Evolutionary conservation across 495 filamentous ascomycete genomes (phyloP), one percentile per base, ranked within the genome.

Genomic region (Xylaria castorea): DNA sequence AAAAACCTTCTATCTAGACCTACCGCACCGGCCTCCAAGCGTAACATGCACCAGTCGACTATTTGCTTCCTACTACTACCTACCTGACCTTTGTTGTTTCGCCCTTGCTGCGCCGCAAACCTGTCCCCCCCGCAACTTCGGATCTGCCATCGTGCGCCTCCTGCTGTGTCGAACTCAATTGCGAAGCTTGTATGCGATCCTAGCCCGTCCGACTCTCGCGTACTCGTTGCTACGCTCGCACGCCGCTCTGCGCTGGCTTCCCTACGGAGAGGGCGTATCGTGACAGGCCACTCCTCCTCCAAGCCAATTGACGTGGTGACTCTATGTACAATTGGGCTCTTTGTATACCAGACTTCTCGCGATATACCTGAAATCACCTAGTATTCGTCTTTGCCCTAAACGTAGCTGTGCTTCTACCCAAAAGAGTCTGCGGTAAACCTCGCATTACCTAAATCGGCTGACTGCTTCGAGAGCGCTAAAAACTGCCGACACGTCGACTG

Each of bases 311-410:
- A 48, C 11, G 27, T 51, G 25, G 34, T 64, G 57, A 30, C 34
- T 36, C 46, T 55, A 46, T 68, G 46, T 64, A 46, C 71, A 44
- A 69, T 48, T 51, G 57, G 55, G 44, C 65, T 57, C 65, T 73
- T 73, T 73, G 71, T 73, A 40, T 36, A 50, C 40, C 51, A 64
- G 30, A 34, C 42, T 64, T 73, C 55, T 51, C 55, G 55, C 67
- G 38, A 58, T 14, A 36, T 44, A 44, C 20, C 53, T 51, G 44
- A 73, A 69, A 69, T 58, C 30, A 9, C 36, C 30, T n/a, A 20
- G 32, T 36, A 12, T 51, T 38, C 18, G 40, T 22, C 18, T 34
- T 50, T 40, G 70, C 70, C 66, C 61, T 61, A 27, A 50, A 60
- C 65, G 38, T 64, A 68, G 64, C 64, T 50, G 42, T 69, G 44